phyloP scores from a whole-genome alignment of 108 stramenopile species.

The Fistulifera solaris region DNA sequence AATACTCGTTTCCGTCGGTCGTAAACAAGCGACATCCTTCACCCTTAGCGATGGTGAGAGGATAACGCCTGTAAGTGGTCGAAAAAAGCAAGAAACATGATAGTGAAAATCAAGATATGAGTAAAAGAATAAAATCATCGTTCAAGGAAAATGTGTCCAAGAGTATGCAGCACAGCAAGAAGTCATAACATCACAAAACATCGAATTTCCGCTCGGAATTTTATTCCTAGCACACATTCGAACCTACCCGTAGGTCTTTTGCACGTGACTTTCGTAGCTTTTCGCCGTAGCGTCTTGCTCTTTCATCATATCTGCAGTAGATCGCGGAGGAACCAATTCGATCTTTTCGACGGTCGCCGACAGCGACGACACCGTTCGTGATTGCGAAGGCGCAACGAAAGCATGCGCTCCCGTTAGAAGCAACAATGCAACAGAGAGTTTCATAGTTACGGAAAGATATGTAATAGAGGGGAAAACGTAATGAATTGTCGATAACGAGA shows the following conservation, averaged over 20 bases:
- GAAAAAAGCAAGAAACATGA: neutral
- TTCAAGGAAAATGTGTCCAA: neutral
- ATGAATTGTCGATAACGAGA: too few species aligned
- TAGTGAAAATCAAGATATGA: neutral
- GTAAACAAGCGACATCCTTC: slow-evolving; percentile 73
- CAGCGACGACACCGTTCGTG: neutral
- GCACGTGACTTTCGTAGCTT: slow-evolving; percentile 59
- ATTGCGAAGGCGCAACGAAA: neutral
- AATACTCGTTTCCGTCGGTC: slow-evolving; percentile 76
- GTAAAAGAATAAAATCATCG: neutral
- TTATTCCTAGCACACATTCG: neutral
- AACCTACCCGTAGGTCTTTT: slow-evolving; percentile 75
- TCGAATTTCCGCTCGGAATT: too few species aligned
- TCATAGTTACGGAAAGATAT: too few species aligned
- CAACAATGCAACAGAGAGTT: neutral
- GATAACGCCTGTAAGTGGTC: slow-evolving; percentile 47
- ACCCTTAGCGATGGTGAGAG: slow-evolving; percentile 74
- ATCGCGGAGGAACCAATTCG: slow-evolving; percentile 13
- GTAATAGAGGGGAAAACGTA: too few species aligned
- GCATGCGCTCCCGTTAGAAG: neutral
- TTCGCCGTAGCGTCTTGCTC: slow-evolving; percentile 4
- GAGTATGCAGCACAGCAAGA: neutral
- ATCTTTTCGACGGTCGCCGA: neutral
- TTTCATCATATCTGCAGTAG: slow-evolving; percentile 6
- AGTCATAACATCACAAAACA: neutral